Evolutionary conservation across 192 early-diverging fungal genomes (phyloP), one percentile per base, ranked within the genome.

Genomic region (Rhizoclosmatium globosum): DNA sequence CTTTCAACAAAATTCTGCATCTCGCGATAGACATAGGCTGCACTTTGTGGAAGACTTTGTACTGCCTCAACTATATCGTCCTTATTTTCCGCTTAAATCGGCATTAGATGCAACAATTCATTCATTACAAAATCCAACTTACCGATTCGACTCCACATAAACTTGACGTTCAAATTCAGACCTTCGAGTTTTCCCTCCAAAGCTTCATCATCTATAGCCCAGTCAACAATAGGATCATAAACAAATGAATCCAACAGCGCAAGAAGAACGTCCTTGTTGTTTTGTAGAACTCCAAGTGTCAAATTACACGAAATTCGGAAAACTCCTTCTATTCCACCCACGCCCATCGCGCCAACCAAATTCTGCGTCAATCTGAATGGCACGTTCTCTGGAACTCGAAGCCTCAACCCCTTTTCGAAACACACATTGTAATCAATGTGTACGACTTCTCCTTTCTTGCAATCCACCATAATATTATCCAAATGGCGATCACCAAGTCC

Each of bases 351-450:
- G 3, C 15, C 53, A 2, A 74, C 71, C 42, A 90, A 41, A 47
- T 86, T 89, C 43, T 85, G 88, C 19, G 93, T 91, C 76, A 94
- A 70, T n/a, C 93, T 82, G 78, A 93, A 94, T n/a, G 93, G 93
- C 4, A 93, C 92, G 2, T 79, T 87, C 79, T 94, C 93, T 11
- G 92, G 92, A 1, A 94, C 83, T 15, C 90, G 85, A 41, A 93
- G 82, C 2, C 85, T 76, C 1, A 74, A 44, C 4, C 93, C 93
- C 56, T 90, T 91, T 53, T 93, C 93, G 69, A 93, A 94, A 74
- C 92, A 91, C 7, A 94, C 90, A 73, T 93, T 94, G 74, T 87
- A 94, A 73, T 94, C 93, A 67, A 94, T 91, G 72, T 93, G 92
- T 57, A 94, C 80, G 50, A 94, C 77, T 13, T 85, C 85, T 0